Evolutionary conservation across 768 basidiomycete genomes (phyloP), one percentile per base, ranked within the genome.

Genomic region (Plicaturopsis crispa): DNA sequence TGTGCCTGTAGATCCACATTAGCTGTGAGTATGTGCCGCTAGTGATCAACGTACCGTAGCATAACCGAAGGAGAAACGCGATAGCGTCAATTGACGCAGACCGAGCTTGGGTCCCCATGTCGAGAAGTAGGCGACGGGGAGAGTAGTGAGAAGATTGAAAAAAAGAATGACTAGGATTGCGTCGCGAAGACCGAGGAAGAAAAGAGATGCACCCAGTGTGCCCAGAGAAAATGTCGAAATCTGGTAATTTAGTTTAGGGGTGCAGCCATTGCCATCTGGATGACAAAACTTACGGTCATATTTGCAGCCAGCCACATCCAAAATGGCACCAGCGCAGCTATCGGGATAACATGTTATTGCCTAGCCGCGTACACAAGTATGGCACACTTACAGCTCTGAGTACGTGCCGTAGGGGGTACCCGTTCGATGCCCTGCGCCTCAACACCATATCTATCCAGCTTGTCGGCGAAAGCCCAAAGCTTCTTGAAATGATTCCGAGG

Each of bases 41-140:
- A n/a, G n/a, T n/a, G n/a, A n/a, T n/a, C n/a, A 31, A 24, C 10
- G 43, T 44, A 39, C 44, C 39, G 36, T 35, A 39, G 37, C 39
- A 40, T 49, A 61, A 6, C 66, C 66, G 54, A 65, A 67, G 17
- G 61, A 61, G 53, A 51, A 70, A 6, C 69, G 56, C 20, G 63
- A 56, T 19, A 55, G 45, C 7, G 62, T 63, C 66, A 70, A 65
- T 37, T 69, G 67, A 2, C 68, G 59, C 5, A 69, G 56, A 28
- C 67, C 40, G 56, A 49, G 61, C 31, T 56, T 53, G 23, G 60
- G 57, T 28, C 66, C 67, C 46, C 63, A 66, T 34, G 47, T 49
- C 12, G 61, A 57, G 52, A 63, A 62, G 38, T 55, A 49, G 14
- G 61, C 59, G 23, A 57, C 53, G 14, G 59, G 52, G 24, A 61